These are phyloP conservation scores for Suhomyces kilbournensis DNA, from an alignment of 805 yeast genomes.

Conservation along the genomic window DNA sequence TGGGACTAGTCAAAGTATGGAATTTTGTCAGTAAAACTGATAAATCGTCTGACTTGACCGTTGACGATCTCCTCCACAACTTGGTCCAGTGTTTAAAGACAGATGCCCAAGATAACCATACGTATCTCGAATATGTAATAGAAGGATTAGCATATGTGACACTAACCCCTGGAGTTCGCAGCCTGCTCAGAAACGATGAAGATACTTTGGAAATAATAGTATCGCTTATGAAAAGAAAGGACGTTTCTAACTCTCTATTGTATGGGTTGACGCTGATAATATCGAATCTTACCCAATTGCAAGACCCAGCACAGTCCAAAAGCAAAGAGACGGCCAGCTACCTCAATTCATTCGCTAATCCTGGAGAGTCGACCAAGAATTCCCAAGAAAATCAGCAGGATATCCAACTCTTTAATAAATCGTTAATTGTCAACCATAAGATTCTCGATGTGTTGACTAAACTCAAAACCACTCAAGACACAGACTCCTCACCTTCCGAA, in stretches of 20 bases:
- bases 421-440: constrained; percentile 23
- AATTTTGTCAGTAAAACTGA: constrained; percentile 30
- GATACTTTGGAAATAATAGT: constrained; percentile 23
- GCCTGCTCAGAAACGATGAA: constrained; percentile 34
- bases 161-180: constrained; percentile 31
- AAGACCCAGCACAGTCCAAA: constrained; percentile 20
- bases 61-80: constrained; percentile 9
- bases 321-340: constrained; percentile 33
- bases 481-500: constrained; percentile 3
- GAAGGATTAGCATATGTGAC: constrained; percentile 53
- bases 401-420: constrained; percentile 30
- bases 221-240: constrained; percentile 4
- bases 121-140: constrained; percentile 19
- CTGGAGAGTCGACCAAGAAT: constrained; percentile 21
- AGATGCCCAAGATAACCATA: constrained; percentile 5
- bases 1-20: constrained; percentile 59
- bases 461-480: constrained; percentile 15
- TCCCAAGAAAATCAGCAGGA: constrained; percentile 20
- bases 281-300: constrained; percentile 36
- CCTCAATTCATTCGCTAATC: constrained; percentile 35
- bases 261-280: constrained; percentile 45
- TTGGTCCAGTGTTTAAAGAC: constrained; percentile 10
- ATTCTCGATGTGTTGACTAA: constrained; percentile 17
- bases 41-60: background rate
- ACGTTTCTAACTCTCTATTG: constrained; percentile 8